Evolutionary conservation across 2,329 filamentous ascomycete genomes (phyloP).

Genomic region (Aspergillus hortae): DNA sequence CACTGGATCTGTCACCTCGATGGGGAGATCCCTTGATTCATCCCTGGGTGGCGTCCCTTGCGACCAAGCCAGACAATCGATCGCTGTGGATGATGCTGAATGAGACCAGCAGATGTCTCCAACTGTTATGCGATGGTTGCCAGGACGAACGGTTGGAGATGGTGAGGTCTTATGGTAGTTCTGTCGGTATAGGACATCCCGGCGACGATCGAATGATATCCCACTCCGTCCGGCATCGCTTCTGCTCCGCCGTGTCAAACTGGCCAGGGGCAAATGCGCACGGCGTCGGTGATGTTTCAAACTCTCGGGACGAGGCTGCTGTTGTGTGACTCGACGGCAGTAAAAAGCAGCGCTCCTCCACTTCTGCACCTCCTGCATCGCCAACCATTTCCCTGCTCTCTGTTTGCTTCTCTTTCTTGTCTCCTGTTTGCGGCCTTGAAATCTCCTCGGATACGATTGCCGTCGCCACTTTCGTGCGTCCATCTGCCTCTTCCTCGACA

Average conservation of each 20-base stretch:
- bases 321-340: not conserved
- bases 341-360: not conserved
- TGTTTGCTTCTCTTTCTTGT: not conserved
- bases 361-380: not conserved
- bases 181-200: no score
- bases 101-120: not conserved
- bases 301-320: not conserved
- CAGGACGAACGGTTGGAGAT: no score
- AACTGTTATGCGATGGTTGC: no score
- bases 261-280: not conserved
- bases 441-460: not conserved
- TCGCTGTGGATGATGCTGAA: not conserved
- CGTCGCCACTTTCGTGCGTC: not conserved
- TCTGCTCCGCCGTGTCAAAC: not conserved
- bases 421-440: not conserved
- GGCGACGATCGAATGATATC: no score
- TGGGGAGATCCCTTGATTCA: constrained; percentile 8
- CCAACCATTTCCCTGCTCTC: not conserved
- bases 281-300: constrained; percentile 1
- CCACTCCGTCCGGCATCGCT: no score
- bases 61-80: not conserved
- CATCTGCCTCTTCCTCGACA: not conserved
- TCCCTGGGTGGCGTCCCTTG: constrained; percentile 2
- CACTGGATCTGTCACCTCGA: constrained; percentile 11
- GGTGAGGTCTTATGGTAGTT: no score